These are phyloP conservation scores for Acanthamoeba sp. DNA, from an alignment of 208 protist genomes.

Conservation along the genomic window DNA sequence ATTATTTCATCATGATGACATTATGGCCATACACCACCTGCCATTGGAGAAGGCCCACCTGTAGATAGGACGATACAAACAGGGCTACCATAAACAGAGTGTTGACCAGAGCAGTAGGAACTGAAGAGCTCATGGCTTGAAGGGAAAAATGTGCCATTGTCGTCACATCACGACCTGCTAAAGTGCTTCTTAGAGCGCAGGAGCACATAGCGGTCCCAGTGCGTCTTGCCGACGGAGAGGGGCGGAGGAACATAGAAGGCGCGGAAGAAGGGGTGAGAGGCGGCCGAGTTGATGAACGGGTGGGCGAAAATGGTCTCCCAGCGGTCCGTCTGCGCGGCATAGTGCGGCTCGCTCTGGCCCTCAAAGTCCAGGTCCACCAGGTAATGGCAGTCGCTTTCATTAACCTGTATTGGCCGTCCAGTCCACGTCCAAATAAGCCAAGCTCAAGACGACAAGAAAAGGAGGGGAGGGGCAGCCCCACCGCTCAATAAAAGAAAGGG, in stretches of 20 bases:
- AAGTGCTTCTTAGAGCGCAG: conserved; percentile 9
- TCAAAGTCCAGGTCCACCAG: conserved; percentile 75
- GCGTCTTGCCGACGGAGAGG: conserved; percentile 16
- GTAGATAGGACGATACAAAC: too few relatives aligned
- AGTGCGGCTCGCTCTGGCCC: conserved; percentile 72
- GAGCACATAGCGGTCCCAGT: conserved; percentile 52
- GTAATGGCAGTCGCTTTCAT: conserved; percentile 74
- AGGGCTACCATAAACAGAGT: too few relatives aligned
- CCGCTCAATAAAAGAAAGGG: neutral
- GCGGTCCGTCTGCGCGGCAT: neutral
- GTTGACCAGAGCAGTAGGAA: too few relatives aligned
- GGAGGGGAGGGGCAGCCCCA: too few relatives aligned
- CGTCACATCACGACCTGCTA: neutral
- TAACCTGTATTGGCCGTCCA: neutral
- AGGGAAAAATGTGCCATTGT: neutral
- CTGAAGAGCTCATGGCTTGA: too few relatives aligned
- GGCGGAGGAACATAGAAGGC: conserved; percentile 65
- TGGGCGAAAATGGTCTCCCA: conserved; percentile 29
- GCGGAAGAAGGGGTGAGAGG: conserved; percentile 57
- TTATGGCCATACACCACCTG: too few relatives aligned
- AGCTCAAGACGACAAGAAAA: too few relatives aligned
- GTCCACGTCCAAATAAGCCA: neutral
- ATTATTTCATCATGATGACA: too few relatives aligned
- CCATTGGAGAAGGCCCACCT: too few relatives aligned
- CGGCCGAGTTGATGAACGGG: conserved; percentile 68